Conservation (phyloP, 164 flowering plant species). For the Magnolia officinalis region DNA sequence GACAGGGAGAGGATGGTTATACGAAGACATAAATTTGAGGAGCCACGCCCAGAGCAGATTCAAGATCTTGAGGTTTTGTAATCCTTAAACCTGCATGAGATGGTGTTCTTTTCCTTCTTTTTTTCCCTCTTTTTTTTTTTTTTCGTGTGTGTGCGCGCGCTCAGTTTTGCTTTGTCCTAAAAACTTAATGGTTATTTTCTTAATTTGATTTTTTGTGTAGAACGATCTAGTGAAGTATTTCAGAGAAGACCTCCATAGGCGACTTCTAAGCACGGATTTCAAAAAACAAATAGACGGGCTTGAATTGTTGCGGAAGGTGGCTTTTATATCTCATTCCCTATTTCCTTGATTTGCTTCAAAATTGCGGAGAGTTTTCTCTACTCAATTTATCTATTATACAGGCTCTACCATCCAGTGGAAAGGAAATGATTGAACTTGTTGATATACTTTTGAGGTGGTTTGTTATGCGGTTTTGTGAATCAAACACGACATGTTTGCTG, state of each 20-base stretch:
- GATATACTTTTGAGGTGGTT: conserved; percentile 91
- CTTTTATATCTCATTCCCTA: conserved; percentile 6
- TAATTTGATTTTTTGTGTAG: conserved; percentile 36
- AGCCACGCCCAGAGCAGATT: conserved; percentile 82
- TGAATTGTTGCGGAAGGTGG: conserved; percentile 90
- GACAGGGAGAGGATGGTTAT: conserved; percentile 88
- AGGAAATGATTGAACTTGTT: conserved; percentile 74
- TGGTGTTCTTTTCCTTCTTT: not conserved
- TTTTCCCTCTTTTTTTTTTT: not conserved
- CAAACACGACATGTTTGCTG: conserved; percentile 92
- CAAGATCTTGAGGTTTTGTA: conserved; percentile 91
- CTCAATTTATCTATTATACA: conserved; percentile 20
- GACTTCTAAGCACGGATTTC: conserved; percentile 85
- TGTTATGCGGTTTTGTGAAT: conserved; percentile 92
- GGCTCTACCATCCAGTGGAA: conserved; percentile 75
- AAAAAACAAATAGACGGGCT: conserved; percentile 97
- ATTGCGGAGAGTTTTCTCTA: not conserved
- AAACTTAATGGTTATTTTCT: not conserved
- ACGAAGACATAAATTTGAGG: conserved; percentile 89
- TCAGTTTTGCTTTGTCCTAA: not conserved
- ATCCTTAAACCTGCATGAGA: not conserved
- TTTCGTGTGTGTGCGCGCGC: too few species aligned
- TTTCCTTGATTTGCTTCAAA: not conserved
- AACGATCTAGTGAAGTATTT: conserved; percentile 78
- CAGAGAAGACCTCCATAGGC: conserved; percentile 80